A percentile compares a stretch with the other conserved stretches of the same genome.
These are phyloP conservation scores for Stellera chamaejasme DNA, from an alignment of 345 rosid species.

Conservation along the genomic window DNA sequence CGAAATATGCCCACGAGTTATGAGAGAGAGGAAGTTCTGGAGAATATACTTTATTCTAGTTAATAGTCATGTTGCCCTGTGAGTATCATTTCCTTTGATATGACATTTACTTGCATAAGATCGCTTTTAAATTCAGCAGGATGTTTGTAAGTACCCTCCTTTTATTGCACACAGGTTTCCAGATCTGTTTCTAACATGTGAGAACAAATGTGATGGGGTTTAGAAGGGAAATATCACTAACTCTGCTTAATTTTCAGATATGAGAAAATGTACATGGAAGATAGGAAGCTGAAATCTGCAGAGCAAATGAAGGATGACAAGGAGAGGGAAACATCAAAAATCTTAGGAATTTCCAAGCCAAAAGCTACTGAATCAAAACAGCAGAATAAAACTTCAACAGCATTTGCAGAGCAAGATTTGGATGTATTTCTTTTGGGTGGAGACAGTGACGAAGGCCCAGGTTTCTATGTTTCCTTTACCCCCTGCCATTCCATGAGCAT, in stretches of 20 bases:
- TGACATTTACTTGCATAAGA: slow-evolving; percentile 5
- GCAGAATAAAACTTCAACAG: slow-evolving; percentile 26
- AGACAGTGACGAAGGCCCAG: slow-evolving; percentile 54
- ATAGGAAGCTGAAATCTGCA: slow-evolving; percentile 17
- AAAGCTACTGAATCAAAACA: slow-evolving; percentile 19
- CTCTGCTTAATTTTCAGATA: slow-evolving; percentile 24
- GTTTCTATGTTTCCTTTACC: slow-evolving; percentile 16
- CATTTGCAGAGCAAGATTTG: slow-evolving; percentile 42
- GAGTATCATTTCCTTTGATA: slow-evolving; percentile 16
- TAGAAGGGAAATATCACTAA: not conserved
- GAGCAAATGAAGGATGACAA: slow-evolving; percentile 22
- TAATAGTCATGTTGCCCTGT: slow-evolving; percentile 45
- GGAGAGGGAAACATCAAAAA: slow-evolving; percentile 16
- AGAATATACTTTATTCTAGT: slow-evolving; percentile 56
- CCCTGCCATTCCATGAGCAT: not conserved
- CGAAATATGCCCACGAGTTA: slow-evolving; percentile 48
- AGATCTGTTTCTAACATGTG: too few relatives aligned
- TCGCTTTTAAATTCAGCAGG: not conserved
- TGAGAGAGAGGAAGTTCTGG: slow-evolving; percentile 70
- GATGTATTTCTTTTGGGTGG: slow-evolving; percentile 59
- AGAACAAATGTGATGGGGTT: too few relatives aligned
- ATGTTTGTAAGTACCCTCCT: too few relatives aligned
- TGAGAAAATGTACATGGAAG: slow-evolving; percentile 43
- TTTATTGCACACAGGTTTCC: too few relatives aligned
- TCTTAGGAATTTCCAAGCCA: slow-evolving; percentile 17